Evolutionary conservation across 805 yeast genomes (phyloP).

Genomic region (Lachancea fermentati): DNA sequence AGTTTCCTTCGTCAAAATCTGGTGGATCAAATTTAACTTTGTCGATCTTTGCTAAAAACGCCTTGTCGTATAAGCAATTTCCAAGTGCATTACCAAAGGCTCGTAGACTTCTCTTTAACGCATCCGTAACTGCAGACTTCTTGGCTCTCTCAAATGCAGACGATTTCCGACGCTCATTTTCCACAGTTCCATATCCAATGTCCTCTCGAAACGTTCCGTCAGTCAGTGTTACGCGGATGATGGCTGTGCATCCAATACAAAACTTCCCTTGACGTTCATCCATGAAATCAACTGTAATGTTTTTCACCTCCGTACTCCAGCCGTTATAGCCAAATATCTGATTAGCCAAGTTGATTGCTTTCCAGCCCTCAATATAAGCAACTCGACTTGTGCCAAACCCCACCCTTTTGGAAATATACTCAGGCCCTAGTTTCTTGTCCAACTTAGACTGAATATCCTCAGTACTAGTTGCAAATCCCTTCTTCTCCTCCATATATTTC

Average conservation of each 20-base stretch:
- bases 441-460: constrained; percentile 36
- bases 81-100: constrained; percentile 82
- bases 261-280: constrained; percentile 57
- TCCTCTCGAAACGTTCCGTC: constrained; percentile 81
- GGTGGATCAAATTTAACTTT: constrained; percentile 41
- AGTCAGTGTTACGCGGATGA: constrained; percentile 64
- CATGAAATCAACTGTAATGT: constrained; percentile 61
- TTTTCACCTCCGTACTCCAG: constrained; percentile 69
- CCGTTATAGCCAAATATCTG: constrained; percentile 80
- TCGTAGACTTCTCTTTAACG: constrained; percentile 68
- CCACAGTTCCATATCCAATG: constrained; percentile 79
- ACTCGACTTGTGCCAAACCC: constrained; percentile 69
- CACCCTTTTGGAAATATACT: constrained; percentile 66
- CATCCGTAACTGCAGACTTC: constrained; percentile 82
- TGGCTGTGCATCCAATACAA: constrained; percentile 64
- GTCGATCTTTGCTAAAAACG: constrained; percentile 44
- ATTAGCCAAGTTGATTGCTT: constrained; percentile 72
- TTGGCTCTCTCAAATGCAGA: constrained; percentile 79
- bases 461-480: constrained; percentile 9
- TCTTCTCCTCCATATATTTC: constrained; percentile 28
- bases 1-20: constrained; percentile 39
- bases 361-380: constrained; percentile 80
- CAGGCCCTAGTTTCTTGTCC: constrained; percentile 61
- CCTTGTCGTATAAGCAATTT: constrained; percentile 77
- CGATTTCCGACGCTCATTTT: constrained; percentile 64